phyloP scores from a whole-genome alignment of 441 rosid species.

The Bruguiera hainesii region DNA sequence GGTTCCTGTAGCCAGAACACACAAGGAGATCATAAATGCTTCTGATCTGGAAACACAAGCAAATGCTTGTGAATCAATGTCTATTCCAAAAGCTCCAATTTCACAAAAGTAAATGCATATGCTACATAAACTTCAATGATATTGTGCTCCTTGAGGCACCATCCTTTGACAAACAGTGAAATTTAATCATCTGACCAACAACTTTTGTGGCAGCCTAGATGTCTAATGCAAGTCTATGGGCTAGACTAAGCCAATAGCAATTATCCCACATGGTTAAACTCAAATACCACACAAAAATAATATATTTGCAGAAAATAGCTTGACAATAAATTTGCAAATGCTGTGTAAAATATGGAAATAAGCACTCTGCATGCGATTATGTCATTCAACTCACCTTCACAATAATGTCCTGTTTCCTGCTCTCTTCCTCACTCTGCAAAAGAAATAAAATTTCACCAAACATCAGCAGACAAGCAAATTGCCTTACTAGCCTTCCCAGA shows the following conservation, averaged over 20 bases:
- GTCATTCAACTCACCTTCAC: conserved; percentile 37
- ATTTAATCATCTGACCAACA: neutral
- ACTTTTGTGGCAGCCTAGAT: neutral
- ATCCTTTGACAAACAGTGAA: neutral
- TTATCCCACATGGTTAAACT: too few relatives aligned
- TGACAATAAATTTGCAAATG: neutral
- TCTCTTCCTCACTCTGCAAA: conserved; percentile 75
- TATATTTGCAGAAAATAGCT: neutral
- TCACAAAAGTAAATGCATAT: neutral
- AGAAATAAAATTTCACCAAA: conserved; percentile 7
- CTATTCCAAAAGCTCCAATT: neutral
- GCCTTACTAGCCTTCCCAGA: neutral
- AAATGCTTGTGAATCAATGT: neutral
- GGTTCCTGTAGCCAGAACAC: conserved; percentile 39
- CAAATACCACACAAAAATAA: too few relatives aligned
- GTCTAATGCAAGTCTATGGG: neutral
- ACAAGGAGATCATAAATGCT: neutral
- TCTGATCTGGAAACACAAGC: neutral
- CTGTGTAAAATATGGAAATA: neutral
- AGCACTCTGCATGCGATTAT: neutral
- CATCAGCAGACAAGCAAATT: conserved; percentile 18
- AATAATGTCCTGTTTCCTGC: conserved; percentile 50
- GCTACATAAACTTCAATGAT: too few relatives aligned
- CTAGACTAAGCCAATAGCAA: too few relatives aligned
- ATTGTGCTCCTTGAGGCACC: neutral